Evolutionary conservation across 202 grass and related monocot genomes (phyloP).

Genomic region (Eragrostis tef): DNA sequence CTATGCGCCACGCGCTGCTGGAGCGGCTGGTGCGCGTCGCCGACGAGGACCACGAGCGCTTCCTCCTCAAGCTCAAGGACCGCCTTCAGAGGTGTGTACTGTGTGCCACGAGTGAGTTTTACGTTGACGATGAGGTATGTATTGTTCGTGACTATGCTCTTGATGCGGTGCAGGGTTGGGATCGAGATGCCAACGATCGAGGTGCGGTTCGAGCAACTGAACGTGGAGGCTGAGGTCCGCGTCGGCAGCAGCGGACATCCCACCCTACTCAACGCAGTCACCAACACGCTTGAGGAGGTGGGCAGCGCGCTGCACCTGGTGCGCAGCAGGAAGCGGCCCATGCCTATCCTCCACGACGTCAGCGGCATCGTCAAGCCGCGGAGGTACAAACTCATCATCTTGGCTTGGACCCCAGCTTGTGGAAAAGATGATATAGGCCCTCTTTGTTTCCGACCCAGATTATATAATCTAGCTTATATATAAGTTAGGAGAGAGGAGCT

Average conservation of each 20-base stretch:
- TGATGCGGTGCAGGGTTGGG: constrained; percentile 57
- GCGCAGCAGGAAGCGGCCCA: constrained; percentile 69
- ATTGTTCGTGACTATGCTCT: too few species aligned
- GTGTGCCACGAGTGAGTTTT: not conserved
- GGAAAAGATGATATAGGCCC: too few species aligned
- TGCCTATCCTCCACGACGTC: constrained; percentile 80
- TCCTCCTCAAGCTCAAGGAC: constrained; percentile 87
- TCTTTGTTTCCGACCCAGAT: too few species aligned
- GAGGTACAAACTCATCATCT: constrained; percentile 53
- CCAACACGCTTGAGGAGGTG: constrained; percentile 68
- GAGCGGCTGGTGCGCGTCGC: constrained; percentile 73
- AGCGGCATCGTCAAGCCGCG: constrained; percentile 83
- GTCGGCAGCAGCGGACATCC: constrained; percentile 83
- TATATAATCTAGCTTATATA: too few species aligned
- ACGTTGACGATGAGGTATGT: too few species aligned
- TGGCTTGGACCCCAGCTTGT: too few species aligned
- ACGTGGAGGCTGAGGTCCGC: constrained; percentile 63
- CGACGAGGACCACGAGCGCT: constrained; percentile 86
- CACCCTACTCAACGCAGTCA: constrained; percentile 70
- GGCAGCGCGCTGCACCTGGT: constrained; percentile 65
- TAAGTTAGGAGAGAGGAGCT: too few species aligned
- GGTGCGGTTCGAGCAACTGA: constrained; percentile 78
- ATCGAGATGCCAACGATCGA: constrained; percentile 83
- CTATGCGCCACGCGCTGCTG: constrained; percentile 54
- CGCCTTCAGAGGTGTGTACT: constrained; percentile 66